Conservation (phyloP, 2,329 filamentous ascomycete genomes). For the Aspergillus ruber region DNA sequence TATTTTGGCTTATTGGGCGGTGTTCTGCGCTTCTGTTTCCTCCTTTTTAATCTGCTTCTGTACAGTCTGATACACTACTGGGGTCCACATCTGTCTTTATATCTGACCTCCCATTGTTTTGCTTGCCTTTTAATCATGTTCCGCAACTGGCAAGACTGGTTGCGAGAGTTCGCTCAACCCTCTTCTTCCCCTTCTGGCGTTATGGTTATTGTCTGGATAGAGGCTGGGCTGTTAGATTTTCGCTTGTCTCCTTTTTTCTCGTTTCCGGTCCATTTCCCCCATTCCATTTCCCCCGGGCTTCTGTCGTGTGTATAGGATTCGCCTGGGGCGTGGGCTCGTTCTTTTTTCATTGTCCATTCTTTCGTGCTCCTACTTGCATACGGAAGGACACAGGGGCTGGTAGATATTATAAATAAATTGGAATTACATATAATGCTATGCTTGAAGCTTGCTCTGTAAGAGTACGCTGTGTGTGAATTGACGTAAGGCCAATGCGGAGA, state of each 20-base stretch:
- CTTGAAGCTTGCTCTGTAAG: not conserved
- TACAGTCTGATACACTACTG: slow-evolving; percentile 6
- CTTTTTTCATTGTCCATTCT: slow-evolving; percentile 7
- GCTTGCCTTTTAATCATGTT: not conserved
- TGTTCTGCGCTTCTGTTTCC: not conserved
- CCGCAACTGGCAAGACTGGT: slow-evolving; percentile 1
- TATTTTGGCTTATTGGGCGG: slow-evolving; percentile 1
- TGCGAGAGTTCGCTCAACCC: not conserved
- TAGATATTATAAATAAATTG: slow-evolving; percentile 14
- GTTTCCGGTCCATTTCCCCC: slow-evolving; percentile 1
- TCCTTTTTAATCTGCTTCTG: not conserved
- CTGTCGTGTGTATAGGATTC: slow-evolving; percentile 3
- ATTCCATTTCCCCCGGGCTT: not conserved
- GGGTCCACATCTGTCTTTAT: slow-evolving; percentile 3
- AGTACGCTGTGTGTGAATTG: not conserved
- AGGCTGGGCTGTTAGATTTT: slow-evolving; percentile 11
- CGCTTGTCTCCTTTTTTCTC: slow-evolving; percentile 2
- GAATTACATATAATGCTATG: not conserved
- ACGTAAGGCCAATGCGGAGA: slow-evolving; percentile 13
- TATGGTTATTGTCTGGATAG: slow-evolving; percentile 10
- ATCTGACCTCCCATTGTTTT: slow-evolving; percentile 6
- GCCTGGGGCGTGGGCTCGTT: not conserved
- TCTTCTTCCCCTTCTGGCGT: slow-evolving; percentile 10
- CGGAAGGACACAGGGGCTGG: slow-evolving; percentile 4
- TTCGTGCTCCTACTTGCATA: slow-evolving; percentile 7